phyloP scores from a whole-genome alignment of 306 rosid species.

The Arachis stenosperma region DNA sequence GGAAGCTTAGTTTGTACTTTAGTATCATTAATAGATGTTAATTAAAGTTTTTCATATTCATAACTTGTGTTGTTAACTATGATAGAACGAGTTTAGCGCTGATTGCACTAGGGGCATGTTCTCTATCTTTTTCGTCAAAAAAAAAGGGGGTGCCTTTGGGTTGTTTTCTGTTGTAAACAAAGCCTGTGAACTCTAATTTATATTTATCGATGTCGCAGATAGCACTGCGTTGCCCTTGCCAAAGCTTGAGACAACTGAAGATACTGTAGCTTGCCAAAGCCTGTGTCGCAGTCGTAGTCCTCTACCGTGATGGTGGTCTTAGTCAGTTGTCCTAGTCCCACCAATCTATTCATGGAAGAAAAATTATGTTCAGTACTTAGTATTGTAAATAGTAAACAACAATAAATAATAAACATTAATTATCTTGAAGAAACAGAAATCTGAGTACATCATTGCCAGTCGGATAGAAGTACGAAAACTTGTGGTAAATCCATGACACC shows the following conservation, averaged over 20 bases:
- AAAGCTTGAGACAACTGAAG: constrained; percentile 1
- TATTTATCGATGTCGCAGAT: background rate
- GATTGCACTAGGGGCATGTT: background rate
- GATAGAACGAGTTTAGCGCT: constrained; percentile 15
- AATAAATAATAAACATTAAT: too few species aligned
- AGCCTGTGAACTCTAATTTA: background rate
- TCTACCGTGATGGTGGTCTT: too few species aligned
- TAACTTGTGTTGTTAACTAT: constrained; percentile 12
- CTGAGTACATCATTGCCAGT: too few species aligned
- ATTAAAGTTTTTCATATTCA: constrained; percentile 23
- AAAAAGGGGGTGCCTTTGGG: background rate
- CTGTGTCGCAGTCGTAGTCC: too few species aligned
- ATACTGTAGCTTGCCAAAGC: background rate
- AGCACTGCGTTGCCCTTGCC: background rate
- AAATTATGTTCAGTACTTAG: too few species aligned
- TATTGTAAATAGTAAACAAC: too few species aligned
- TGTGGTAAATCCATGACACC: too few species aligned
- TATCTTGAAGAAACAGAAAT: too few species aligned
- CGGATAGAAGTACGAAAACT: too few species aligned
- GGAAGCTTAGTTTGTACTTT: constrained; percentile 18
- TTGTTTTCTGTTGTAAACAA: background rate
- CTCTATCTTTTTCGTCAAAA: too few species aligned
- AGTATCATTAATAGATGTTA: constrained; percentile 19
- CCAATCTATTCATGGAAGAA: too few species aligned
- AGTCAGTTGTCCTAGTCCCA: too few species aligned